Evolutionary conservation across 495 filamentous ascomycete genomes (phyloP).

Genomic region (Daldinia concentrica): DNA sequence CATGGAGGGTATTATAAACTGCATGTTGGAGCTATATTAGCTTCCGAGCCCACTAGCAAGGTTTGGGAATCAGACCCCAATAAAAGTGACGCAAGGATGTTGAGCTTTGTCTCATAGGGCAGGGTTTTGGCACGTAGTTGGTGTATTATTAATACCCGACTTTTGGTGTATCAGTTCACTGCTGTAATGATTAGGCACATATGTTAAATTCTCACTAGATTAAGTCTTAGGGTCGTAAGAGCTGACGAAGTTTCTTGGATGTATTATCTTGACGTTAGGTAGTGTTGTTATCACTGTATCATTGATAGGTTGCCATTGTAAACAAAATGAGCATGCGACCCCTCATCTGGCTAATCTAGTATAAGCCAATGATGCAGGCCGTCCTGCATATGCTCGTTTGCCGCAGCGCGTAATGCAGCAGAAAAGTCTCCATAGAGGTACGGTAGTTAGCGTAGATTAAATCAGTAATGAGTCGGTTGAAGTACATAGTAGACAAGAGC

Average conservation of each 20-base stretch:
- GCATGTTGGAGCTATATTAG: conserved; percentile 26
- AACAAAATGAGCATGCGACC: conserved; percentile 24
- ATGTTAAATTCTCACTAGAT: not conserved
- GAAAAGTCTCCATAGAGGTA: conserved; percentile 30
- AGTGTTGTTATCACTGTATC: conserved; percentile 6
- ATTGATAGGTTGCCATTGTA: conserved; percentile 29
- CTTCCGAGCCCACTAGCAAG: conserved; percentile 28
- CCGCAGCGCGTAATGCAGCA: conserved; percentile 39
- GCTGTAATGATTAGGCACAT: too few relatives aligned
- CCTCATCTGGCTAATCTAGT: conserved; percentile 23
- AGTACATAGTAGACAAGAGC: conserved; percentile 1
- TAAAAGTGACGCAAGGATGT: conserved; percentile 29
- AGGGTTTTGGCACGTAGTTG: not conserved
- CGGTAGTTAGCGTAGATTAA: conserved; percentile 36
- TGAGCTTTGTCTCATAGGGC: conserved; percentile 19
- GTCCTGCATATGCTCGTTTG: conserved; percentile 18
- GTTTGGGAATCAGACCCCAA: conserved; percentile 25
- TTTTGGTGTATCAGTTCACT: not conserved
- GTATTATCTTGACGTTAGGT: conserved; percentile 1
- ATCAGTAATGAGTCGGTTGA: conserved; percentile 22
- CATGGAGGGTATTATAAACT: too few relatives aligned
- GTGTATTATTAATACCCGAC: conserved; percentile 1
- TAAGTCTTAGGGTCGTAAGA: not conserved
- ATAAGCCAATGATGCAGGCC: conserved; percentile 13
- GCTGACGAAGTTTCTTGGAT: not conserved